Conservation (phyloP, 148 eudicot species). For the Vaccinium corymbosum region DNA sequence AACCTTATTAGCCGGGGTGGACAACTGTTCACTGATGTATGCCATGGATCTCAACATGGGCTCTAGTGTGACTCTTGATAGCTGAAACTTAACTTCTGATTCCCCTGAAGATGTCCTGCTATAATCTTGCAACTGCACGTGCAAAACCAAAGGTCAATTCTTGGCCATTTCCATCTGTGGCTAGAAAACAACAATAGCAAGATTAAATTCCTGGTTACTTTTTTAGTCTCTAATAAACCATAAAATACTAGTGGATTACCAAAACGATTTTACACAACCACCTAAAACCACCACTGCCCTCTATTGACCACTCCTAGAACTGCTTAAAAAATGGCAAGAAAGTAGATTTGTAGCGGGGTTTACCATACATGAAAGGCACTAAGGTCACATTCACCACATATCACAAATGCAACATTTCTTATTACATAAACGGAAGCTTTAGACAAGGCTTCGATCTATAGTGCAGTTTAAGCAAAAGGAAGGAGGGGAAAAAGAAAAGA, state of each 20-base stretch:
- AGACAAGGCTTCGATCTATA: too few relatives aligned
- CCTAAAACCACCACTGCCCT: too few relatives aligned
- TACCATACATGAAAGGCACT: too few relatives aligned
- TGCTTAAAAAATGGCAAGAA: too few relatives aligned
- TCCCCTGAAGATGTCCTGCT: slow-evolving; percentile 62
- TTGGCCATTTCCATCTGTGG: slow-evolving; percentile 8
- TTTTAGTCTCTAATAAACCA: not conserved
- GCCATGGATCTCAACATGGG: slow-evolving; percentile 94
- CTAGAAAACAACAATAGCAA: not conserved
- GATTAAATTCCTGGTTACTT: not conserved
- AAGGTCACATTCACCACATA: too few relatives aligned
- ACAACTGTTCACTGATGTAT: slow-evolving; percentile 75
- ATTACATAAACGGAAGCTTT: too few relatives aligned
- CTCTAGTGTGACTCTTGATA: slow-evolving; percentile 58
- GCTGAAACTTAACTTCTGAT: slow-evolving; percentile 73
- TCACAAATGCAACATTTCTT: too few relatives aligned
- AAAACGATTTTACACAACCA: too few relatives aligned
- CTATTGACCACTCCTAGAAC: too few relatives aligned
- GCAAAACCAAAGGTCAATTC: slow-evolving; percentile 8
- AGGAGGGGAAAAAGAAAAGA: too few relatives aligned
- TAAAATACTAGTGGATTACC: not conserved
- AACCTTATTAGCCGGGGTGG: slow-evolving; percentile 74
- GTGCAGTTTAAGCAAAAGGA: too few relatives aligned
- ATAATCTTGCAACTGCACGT: slow-evolving; percentile 78
- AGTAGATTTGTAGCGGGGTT: too few relatives aligned